Base-by-base conservation (phyloP, 306 rosid genomes). In the Prinsepia uniflora region DNA sequence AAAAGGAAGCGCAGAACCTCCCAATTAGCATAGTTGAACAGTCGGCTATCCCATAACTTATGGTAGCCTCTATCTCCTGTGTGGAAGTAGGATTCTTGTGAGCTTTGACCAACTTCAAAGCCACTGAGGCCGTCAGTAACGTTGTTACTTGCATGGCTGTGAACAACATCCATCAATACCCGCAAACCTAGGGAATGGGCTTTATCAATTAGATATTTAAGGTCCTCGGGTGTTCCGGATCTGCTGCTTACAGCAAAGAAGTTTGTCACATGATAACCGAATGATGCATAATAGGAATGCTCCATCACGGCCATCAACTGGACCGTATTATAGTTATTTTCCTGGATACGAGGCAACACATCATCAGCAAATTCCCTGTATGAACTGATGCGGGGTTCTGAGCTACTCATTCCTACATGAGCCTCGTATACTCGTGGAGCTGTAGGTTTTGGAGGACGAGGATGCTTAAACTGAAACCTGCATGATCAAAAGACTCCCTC, bases 291-390 rank as follows among this genome's bases (percentile, higher is more conserved):
- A 84, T 93, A 93, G 57, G 98, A 93, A 77, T 93, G 98, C 82
- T 93, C 98, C 97, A 93, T 90, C 78, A 93, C 89, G 14, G 97
- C 97, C 98, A 93, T 93, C 82, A 93, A 82, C 79, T 93, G 98
- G 71, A 93, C 94, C 49, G 96, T 93, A 82, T 88, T 93, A 63
- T 93, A 93, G 89, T 93, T 88, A 76, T 88, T 93, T 79, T 78
- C 92, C 62, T 30, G 83, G 70, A 90, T 86, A 70, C 92, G 98
- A 80, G 98, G 98, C 78, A 93, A 84, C 67, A 90, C 49, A 55
- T 85, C 82, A 74, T 93, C 98, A 41, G 98, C 98, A 76, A 93
- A 93, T 83, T 90, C 96, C 78, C 86, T 86, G 79, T 93, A 93
- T 59, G 97, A 90, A 88, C 76, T 88, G 63, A 93, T 78, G 30